Base-by-base conservation (phyloP, 176 grass and related monocot genomes). In the Guadua angustifolia region DNA sequence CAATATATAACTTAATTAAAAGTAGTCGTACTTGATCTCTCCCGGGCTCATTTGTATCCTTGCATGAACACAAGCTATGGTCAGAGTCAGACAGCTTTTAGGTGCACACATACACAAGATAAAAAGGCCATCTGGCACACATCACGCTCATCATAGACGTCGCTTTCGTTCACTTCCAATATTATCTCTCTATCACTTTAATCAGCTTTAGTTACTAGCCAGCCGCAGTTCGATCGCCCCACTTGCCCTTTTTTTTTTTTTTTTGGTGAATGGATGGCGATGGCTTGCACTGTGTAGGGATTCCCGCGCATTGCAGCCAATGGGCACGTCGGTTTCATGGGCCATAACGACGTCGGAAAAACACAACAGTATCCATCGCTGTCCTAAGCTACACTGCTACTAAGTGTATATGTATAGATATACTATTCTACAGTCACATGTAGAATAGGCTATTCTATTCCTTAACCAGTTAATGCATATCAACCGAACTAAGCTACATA, bases 321-420 rank as follows among this genome's bases (percentile, higher is more conserved):
- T 87, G 60, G 85, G 19, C 70, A 75, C 25, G 77, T 81, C 78
- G 13, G 14, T 33, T 21, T 89, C 74, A 59, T 38, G 62, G 69
- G 39, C 81, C 53, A 72, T 50, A 42, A 9, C 59, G 56, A 80
- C 68, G 75, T 84, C 50, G 69, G 74, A 74, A 74, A 78, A 78
- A 55, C 29, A 78, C 74, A 1, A 5, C 14, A 6, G 45, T 57
- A 80, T 24, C 35, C 38, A 46, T 89, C 50, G 25, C 29, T 80
- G 2, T 29, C 29, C 29, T 29, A 29, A 29, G 29, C 29, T 29
- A 29, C 29, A 29, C 0, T 29, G 29, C 29, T 29, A 29, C 29
- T 29, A 29, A 29, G 29, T 29, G 29, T 29, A 29, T 1, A 29
- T 29, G 29, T 29, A 29, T 29, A 29, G 1, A 29, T 29, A 29